Evolutionary conservation across 2,329 filamentous ascomycete species (phyloP), one percentile per base, ranked within the genome.

Genomic region (Curvularia spicifera): DNA sequence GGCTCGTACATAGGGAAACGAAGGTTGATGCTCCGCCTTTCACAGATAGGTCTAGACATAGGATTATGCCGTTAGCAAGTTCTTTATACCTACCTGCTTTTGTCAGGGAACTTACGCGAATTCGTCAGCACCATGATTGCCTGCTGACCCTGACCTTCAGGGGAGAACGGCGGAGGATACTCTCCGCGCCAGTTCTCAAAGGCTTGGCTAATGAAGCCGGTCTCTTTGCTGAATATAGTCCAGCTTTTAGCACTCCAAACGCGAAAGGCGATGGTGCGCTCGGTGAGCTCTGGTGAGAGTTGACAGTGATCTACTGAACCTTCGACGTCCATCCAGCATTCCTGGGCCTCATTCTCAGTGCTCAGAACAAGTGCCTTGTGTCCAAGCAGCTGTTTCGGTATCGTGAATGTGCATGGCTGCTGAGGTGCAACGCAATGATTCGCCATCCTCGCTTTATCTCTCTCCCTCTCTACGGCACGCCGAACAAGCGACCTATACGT

Each of bases 191-290:
- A 61, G 7, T 50, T 37, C 2, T 49, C 10, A 13, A 51, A 53
- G 1, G 40, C 44, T 18, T 55, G 37, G 6, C 61, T 59, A 0
- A 59, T 24, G 2, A 68, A 68, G 0, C 53, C 55, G 0, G n/a
- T 31, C 3, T 61, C 47, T 9, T 58, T 42, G 12, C 44, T 33
- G 26, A 60, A 65, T 2, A 18, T 40, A 0, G 58, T 60, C 1
- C 57, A 18, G 10, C 47, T 63, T 0, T 44, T 39, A 0, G 20
- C 28, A n/a, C 66, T 63, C 56, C 59, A 67, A 0, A 61, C 60
- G 4, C 56, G 49, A 20, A 61, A 59, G 1, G 13, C 51, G 7
- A 61, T 37, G 5, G 6, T 26, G 9, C 49, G 22, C 2, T 12
- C 42, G 7, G 12, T 12, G n/a, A 31, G 22, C 1, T 33, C 26